phyloP scores from a whole-genome alignment of 2,329 filamentous ascomycete genomes.

The Calonectria ilicicola region DNA sequence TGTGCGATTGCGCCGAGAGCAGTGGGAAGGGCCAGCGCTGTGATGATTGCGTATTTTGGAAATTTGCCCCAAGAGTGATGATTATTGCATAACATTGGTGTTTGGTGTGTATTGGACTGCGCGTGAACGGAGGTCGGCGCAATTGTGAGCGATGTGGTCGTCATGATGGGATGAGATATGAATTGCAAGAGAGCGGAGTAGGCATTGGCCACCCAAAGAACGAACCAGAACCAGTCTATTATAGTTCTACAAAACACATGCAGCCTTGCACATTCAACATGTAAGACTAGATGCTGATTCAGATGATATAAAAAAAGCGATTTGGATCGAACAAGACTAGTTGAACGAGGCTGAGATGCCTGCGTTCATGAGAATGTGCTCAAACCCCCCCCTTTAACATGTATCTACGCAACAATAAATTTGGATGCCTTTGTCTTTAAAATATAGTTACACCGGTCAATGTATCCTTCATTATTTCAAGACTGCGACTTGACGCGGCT shows the following conservation, averaged over 20 bases:
- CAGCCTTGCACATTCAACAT: background rate
- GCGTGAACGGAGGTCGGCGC: background rate
- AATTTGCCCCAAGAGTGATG: background rate
- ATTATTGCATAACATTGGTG: background rate
- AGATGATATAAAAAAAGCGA: background rate
- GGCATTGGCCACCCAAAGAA: background rate
- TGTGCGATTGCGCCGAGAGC: slow-evolving; percentile 82
- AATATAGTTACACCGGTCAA: too few species aligned
- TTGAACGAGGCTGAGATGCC: background rate
- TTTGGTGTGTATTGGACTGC: background rate
- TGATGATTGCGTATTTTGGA: slow-evolving; percentile 43
- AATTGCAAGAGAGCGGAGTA: slow-evolving; percentile 22
- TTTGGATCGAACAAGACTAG: background rate
- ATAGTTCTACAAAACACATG: background rate
- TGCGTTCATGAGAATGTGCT: background rate
- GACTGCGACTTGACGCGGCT: too few species aligned
- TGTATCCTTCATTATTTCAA: too few species aligned
- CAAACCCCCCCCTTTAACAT: too few species aligned
- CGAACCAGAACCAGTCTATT: background rate
- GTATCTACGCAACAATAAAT: too few species aligned
- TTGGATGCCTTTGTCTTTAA: too few species aligned
- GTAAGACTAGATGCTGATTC: background rate
- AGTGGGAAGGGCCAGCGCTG: slow-evolving; percentile 78
- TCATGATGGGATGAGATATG: slow-evolving; percentile 29
- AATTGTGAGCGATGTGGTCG: background rate